Conservation (phyloP, 495 filamentous ascomycete species). For the Rhizodiscina lignyota region DNA sequence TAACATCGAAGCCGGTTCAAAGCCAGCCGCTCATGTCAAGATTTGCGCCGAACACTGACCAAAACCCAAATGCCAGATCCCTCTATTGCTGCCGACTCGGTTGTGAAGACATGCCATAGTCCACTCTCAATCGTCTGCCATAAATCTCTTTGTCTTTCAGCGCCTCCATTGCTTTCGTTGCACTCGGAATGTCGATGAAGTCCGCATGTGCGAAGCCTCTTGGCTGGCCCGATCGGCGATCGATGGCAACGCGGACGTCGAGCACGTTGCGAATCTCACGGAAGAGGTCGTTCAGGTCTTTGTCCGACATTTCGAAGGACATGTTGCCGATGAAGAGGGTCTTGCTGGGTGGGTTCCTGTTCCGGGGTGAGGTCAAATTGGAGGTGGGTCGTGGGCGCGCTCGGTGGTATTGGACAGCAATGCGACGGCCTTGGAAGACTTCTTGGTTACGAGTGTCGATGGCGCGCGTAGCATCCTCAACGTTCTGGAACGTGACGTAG, state of each 20-base stretch:
- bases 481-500: slow-evolving; percentile 50
- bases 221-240: slow-evolving; percentile 71
- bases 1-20: too few relatives aligned
- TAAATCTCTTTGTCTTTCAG: slow-evolving; percentile 42
- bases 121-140: slow-evolving; percentile 48
- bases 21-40: too few relatives aligned
- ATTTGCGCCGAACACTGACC: too few relatives aligned
- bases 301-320: slow-evolving; percentile 75
- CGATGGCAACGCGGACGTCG: slow-evolving; percentile 81
- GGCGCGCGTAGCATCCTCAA: slow-evolving; percentile 42
- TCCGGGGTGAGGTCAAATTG: neutral
- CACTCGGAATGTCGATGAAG: slow-evolving; percentile 50
- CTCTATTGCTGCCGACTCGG: too few relatives aligned
- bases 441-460: slow-evolving; percentile 45
- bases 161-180: slow-evolving; percentile 36
- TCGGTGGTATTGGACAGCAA: slow-evolving; percentile 39
- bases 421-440: slow-evolving; percentile 65
- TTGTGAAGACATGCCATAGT: slow-evolving; percentile 32
- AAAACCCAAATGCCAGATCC: too few relatives aligned
- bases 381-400: slow-evolving; percentile 1
- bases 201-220: slow-evolving; percentile 85
- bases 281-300: slow-evolving; percentile 74
- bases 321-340: slow-evolving; percentile 84
- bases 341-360: slow-evolving; percentile 31
- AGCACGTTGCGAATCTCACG: slow-evolving; percentile 47